These are phyloP conservation scores for Thelephora aurantiotincta DNA, from an alignment of 768 basidiomycete species.

Conservation along the genomic window DNA sequence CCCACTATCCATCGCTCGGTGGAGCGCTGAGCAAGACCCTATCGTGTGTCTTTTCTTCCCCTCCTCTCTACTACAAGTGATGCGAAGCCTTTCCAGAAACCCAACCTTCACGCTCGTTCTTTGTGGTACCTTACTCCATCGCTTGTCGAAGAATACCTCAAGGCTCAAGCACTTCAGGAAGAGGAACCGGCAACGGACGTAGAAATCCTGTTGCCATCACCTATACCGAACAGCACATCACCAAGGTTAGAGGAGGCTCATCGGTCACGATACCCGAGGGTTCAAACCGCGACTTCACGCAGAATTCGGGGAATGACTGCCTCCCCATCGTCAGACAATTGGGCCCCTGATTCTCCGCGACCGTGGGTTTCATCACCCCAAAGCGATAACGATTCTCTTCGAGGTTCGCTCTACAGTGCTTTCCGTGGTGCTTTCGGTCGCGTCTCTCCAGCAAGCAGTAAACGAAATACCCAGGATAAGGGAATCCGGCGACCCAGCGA, in stretches of 20 bases:
- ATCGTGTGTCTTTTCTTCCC: slow-evolving; percentile 31
- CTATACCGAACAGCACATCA: no score
- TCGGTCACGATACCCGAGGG: neutral
- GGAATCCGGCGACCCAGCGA: slow-evolving; percentile 28
- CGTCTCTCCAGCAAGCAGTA: slow-evolving; percentile 31
- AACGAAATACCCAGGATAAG: slow-evolving; percentile 23
- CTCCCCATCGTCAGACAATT: neutral
- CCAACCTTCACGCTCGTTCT: slow-evolving; percentile 22
- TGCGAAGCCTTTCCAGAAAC: slow-evolving; percentile 48
- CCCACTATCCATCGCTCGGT: slow-evolving; percentile 37
- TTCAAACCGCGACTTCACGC: neutral
- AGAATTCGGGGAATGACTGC: no score
- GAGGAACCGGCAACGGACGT: no score
- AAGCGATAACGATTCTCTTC: slow-evolving; percentile 12
- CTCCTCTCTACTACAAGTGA: slow-evolving; percentile 12
- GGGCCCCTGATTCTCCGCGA: slow-evolving; percentile 20
- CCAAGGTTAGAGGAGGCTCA: no score
- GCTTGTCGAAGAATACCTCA: slow-evolving; percentile 52
- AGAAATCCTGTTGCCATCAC: no score
- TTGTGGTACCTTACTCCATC: slow-evolving; percentile 57
- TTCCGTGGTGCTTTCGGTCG: slow-evolving; percentile 21
- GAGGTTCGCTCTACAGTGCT: slow-evolving; percentile 21
- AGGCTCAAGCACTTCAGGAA: slow-evolving; percentile 17
- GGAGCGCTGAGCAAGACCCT: slow-evolving; percentile 41
- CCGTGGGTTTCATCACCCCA: slow-evolving; percentile 9